Evolutionary conservation across 169 alveolate species (phyloP).

Genomic region (Plasmodium gaboni): DNA sequence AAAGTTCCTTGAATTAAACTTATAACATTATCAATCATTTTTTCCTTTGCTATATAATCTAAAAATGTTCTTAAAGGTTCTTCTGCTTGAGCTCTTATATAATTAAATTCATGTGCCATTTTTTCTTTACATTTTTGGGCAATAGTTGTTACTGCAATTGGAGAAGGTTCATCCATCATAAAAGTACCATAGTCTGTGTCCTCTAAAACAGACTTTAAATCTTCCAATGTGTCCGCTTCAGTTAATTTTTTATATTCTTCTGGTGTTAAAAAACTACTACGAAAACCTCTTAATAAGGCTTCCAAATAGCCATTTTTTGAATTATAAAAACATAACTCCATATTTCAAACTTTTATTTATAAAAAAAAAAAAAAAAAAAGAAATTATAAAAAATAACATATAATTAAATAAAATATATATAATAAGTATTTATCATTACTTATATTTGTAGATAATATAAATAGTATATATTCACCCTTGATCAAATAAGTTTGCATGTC

Average conservation of each 20-base stretch:
- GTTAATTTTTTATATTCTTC: slow-evolving; percentile 93
- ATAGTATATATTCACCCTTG: too few species aligned
- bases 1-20: slow-evolving; percentile 97
- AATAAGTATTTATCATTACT: too few species aligned
- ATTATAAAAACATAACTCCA: slow-evolving; percentile 96
- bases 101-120: slow-evolving; percentile 96
- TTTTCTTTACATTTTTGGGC: slow-evolving; percentile 95
- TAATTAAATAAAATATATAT: background rate
- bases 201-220: slow-evolving; percentile 94
- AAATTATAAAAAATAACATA: background rate
- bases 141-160: slow-evolving; percentile 93
- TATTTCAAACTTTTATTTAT: slow-evolving; percentile 29
- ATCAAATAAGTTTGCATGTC: too few species aligned
- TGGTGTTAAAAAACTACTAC: slow-evolving; percentile 96
- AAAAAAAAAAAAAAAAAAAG: background rate
- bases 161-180: slow-evolving; percentile 95
- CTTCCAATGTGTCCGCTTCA: slow-evolving; percentile 92
- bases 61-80: slow-evolving; percentile 90
- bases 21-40: slow-evolving; percentile 98
- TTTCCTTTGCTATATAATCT: slow-evolving; percentile 93
- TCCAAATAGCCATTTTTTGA: slow-evolving; percentile 97
- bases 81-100: slow-evolving; percentile 92
- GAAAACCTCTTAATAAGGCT: slow-evolving; percentile 96
- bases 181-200: slow-evolving; percentile 98
- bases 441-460: too few species aligned